These are phyloP conservation scores for Melocanna baccifera DNA, from an alignment of 176 grass and related monocot species.

Conservation along the genomic window DNA sequence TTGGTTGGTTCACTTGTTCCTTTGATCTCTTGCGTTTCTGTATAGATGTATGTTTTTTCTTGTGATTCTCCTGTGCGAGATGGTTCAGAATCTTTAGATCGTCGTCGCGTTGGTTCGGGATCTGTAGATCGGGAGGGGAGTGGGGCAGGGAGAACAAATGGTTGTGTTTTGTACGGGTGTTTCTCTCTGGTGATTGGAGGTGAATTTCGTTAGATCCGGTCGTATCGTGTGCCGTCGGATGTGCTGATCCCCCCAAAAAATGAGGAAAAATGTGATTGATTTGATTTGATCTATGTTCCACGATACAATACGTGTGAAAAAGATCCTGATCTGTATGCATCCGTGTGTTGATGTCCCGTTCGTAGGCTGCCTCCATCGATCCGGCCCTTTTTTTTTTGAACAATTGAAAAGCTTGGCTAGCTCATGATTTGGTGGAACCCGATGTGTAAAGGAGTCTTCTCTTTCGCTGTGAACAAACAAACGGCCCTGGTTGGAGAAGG, in stretches of 20 bases:
- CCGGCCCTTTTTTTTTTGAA: too few relatives aligned
- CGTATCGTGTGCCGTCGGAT: background rate
- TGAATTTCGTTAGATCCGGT: conserved; percentile 3
- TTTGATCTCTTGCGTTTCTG: conserved; percentile 18
- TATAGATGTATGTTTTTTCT: background rate
- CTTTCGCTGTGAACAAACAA: background rate
- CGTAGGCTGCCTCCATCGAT: background rate
- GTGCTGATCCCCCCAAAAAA: background rate
- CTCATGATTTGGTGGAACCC: background rate
- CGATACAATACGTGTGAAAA: background rate
- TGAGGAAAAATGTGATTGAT: background rate
- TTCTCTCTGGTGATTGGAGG: background rate
- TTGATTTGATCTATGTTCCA: background rate
- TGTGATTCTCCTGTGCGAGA: background rate
- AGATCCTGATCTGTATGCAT: background rate
- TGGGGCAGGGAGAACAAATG: background rate
- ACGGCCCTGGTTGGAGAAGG: background rate
- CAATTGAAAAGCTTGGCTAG: background rate
- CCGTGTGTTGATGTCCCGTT: background rate
- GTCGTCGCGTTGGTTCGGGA: background rate
- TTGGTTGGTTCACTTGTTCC: background rate
- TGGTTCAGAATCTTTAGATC: background rate
- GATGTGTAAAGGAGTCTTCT: background rate
- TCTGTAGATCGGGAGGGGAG: conserved; percentile 11
- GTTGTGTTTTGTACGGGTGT: background rate